phyloP scores from a whole-genome alignment of 768 basidiomycete genomes.

The Rhizopogon rudus region DNA sequence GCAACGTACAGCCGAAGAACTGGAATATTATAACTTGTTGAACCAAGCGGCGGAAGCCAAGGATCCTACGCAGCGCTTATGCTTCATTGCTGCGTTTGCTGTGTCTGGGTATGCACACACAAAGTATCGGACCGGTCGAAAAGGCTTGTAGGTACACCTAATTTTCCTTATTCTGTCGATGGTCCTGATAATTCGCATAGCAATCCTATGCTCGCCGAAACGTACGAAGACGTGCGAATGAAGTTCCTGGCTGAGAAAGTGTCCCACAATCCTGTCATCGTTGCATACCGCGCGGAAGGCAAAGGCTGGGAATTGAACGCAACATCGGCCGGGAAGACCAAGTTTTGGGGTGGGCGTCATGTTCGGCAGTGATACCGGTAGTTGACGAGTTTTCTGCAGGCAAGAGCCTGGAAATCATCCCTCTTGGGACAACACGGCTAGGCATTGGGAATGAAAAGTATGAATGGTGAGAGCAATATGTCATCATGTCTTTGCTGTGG shows the following conservation, averaged over 20 bases:
- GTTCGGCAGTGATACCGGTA: constrained; percentile 1
- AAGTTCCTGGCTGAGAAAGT: constrained; percentile 87
- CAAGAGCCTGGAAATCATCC: constrained; percentile 87
- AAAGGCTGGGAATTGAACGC: constrained; percentile 69
- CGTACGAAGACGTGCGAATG: constrained; percentile 79
- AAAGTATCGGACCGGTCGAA: constrained; percentile 72
- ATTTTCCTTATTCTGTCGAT: background rate
- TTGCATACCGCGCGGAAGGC: constrained; percentile 84
- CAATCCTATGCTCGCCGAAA: constrained; percentile 86
- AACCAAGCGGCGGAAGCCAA: constrained; percentile 52
- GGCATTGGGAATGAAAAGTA: constrained; percentile 64
- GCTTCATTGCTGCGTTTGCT: constrained; percentile 79
- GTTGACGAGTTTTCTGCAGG: constrained; percentile 39
- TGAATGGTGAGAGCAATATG: constrained; percentile 51
- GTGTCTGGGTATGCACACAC: constrained; percentile 84
- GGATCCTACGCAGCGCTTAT: constrained; percentile 64
- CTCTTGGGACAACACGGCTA: constrained; percentile 65
- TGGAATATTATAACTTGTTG: constrained; percentile 74
- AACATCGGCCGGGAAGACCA: constrained; percentile 79
- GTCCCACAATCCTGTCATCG: constrained; percentile 75
- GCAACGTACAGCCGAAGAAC: constrained; percentile 77
- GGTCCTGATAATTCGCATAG: constrained; percentile 30
- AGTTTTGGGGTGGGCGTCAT: constrained; percentile 75
- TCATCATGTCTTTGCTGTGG: background rate
- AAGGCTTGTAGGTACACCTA: constrained; percentile 68